These are phyloP conservation scores for Arabidopsis lyrata DNA, from an alignment of 441 rosid genomes.

Conservation along the genomic window DNA sequence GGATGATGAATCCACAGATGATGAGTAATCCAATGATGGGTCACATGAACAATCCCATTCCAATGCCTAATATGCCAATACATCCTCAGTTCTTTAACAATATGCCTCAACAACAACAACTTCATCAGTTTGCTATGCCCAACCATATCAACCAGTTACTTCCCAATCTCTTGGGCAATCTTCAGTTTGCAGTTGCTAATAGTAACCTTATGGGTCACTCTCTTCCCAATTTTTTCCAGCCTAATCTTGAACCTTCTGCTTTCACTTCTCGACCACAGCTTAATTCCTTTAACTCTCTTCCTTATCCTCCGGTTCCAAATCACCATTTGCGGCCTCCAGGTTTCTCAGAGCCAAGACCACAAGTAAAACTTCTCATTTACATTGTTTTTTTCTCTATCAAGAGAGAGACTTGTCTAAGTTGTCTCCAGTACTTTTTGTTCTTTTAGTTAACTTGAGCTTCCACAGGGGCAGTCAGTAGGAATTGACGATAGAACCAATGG, in stretches of 20 bases:
- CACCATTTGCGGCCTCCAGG: slow-evolving; percentile 46
- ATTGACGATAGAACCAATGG: slow-evolving; percentile 40
- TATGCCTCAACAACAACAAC: slow-evolving; percentile 50
- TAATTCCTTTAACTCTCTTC: slow-evolving; percentile 43
- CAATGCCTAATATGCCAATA: slow-evolving; percentile 48
- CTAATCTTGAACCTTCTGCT: slow-evolving; percentile 39
- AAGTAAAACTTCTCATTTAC: slow-evolving; percentile 23
- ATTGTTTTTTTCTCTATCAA: neutral
- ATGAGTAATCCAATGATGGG: slow-evolving; percentile 51
- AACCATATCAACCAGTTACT: slow-evolving; percentile 55
- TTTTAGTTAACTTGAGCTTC: slow-evolving; percentile 39
- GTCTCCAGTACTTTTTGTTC: slow-evolving; percentile 13
- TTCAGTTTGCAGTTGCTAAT: slow-evolving; percentile 47
- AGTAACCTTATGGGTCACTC: slow-evolving; percentile 49
- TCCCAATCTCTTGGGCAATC: slow-evolving; percentile 51
- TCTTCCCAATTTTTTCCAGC: slow-evolving; percentile 47
- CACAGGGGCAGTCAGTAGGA: slow-evolving; percentile 56
- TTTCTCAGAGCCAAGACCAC: slow-evolving; percentile 52
- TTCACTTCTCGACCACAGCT: slow-evolving; percentile 48
- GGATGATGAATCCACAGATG: slow-evolving; percentile 55
- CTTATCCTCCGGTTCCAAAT: slow-evolving; percentile 31
- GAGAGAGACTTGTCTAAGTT: neutral
- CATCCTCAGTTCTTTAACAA: slow-evolving; percentile 50
- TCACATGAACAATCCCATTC: slow-evolving; percentile 53
- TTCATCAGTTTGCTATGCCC: slow-evolving; percentile 44